Conservation (phyloP, 495 filamentous ascomycete genomes). For the Aspergillus diversus region DNA sequence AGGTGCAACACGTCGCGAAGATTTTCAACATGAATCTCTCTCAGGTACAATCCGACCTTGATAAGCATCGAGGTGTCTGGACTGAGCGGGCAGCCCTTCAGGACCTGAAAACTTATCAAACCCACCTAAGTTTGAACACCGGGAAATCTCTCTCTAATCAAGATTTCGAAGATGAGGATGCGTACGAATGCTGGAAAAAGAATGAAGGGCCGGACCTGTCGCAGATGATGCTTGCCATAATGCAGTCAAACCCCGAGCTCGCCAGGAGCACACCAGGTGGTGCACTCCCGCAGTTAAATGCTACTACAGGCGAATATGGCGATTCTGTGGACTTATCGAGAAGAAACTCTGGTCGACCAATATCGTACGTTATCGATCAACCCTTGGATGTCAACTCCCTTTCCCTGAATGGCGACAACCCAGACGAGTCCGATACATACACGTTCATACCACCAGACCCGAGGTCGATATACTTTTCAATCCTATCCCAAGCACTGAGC, state of each 20-base stretch:
- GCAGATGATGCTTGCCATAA: constrained; percentile 88
- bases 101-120: constrained; percentile 92
- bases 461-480: constrained; percentile 75
- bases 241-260: constrained; percentile 84
- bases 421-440: constrained; percentile 63
- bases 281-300: constrained; percentile 55
- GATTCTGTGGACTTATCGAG: constrained; percentile 59
- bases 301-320: constrained; percentile 37
- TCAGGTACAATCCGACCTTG: constrained; percentile 83
- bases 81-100: constrained; percentile 88
- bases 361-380: constrained; percentile 74
- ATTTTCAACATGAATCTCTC: constrained; percentile 79
- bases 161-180: constrained; percentile 91
- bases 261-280: constrained; percentile 65
- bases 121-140: constrained; percentile 79
- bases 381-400: constrained; percentile 76
- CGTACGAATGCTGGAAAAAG: constrained; percentile 88
- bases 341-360: constrained; percentile 51
- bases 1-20: constrained; percentile 82
- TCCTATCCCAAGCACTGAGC: constrained; percentile 73
- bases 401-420: constrained; percentile 59
- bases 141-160: constrained; percentile 75
- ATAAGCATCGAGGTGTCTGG: constrained; percentile 78
- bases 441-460: constrained; percentile 90
- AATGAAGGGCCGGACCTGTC: constrained; percentile 80